Base-by-base conservation (phyloP, 2,329 filamentous ascomycete genomes). In the Scedosporium minutisporum region DNA sequence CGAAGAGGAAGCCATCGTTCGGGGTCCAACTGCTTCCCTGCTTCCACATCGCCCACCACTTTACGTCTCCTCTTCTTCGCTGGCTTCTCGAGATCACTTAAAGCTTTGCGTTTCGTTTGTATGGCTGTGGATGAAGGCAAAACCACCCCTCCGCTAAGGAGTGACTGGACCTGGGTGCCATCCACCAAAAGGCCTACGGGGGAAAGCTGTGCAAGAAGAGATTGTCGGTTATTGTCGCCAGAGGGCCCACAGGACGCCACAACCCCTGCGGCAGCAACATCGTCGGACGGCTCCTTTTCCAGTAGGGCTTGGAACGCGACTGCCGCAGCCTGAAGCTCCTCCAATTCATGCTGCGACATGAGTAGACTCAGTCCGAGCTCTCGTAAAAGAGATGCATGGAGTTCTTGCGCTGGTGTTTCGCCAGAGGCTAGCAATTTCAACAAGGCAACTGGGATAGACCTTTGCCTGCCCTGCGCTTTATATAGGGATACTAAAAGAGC, bases 1-100 rank as follows among this genome's bases (percentile, higher is more conserved):
- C 89, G 87, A 69, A 97, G 80, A 12, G 95, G 93, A 64, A 99
- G 76, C 95, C 95, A 99, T 65, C 95, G 83, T 76, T 99, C 95
- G 0, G 91, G 87, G 73, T 99, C 95, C 41, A 90, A 84, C 66
- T 86, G 87, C 79, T 92, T 96, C 68, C 82, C 85, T 61, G 90
- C 83, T 64, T 91, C 90, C 70, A 85, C 90, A 69, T 87, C 82
- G 75, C 90, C 91, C 38, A 89, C 89, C 69, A 90, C 78, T 68
- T 84, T 84, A 63, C 79, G 82, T 71, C 82, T 78, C 69, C 82
- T 83, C 70, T 85, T 86, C 42, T 77, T 75, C 7, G 77, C 65
- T 66, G 80, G 80, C 21, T 74, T 67, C 68, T 74, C 67, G 12
- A 68, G 68, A 1, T 69, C 67, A 14, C 80, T 74, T 58, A 76